Evolutionary conservation across 371 early-diverging fungal genomes (phyloP).

Genomic region (Mortierella sp.): DNA sequence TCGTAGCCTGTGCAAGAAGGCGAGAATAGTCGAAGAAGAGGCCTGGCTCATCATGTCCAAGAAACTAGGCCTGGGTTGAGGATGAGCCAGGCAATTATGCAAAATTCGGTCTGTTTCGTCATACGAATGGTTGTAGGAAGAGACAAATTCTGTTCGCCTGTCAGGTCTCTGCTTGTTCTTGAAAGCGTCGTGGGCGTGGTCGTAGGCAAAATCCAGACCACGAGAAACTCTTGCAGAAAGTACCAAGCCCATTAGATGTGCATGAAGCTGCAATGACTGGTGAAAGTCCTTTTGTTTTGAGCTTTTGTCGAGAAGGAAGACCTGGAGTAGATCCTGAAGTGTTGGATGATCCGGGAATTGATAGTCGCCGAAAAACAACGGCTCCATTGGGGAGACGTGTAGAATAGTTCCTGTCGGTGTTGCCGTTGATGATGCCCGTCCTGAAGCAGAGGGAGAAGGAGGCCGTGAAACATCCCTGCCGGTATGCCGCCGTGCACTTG

Average conservation of each 20-base stretch:
- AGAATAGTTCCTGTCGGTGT: not conserved
- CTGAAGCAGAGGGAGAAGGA: constrained; percentile 7
- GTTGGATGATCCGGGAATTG: constrained; percentile 49
- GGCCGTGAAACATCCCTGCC: constrained; percentile 4
- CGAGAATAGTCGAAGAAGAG: constrained; percentile 35
- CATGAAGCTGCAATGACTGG: constrained; percentile 52
- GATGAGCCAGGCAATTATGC: constrained; percentile 41
- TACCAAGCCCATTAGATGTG: constrained; percentile 48
- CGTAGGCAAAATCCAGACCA: constrained; percentile 53
- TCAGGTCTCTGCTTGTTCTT: constrained; percentile 56
- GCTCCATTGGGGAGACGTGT: constrained; percentile 13
- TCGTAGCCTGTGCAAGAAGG: constrained; percentile 46
- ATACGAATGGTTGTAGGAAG: constrained; percentile 43
- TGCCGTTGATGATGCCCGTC: not conserved
- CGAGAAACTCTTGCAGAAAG: constrained; percentile 43
- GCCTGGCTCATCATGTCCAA: constrained; percentile 55
- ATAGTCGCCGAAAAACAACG: constrained; percentile 52
- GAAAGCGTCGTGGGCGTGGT: constrained; percentile 56
- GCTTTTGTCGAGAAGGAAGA: constrained; percentile 50
- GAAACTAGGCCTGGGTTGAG: constrained; percentile 54
- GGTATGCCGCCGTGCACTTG: not conserved
- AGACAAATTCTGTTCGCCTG: constrained; percentile 45
- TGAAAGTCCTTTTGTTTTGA: constrained; percentile 57
- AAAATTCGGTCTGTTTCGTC: constrained; percentile 54
- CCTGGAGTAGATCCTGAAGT: constrained; percentile 37